Conservation (phyloP, 768 basidiomycete species). For the Podaxis sp. region DNA sequence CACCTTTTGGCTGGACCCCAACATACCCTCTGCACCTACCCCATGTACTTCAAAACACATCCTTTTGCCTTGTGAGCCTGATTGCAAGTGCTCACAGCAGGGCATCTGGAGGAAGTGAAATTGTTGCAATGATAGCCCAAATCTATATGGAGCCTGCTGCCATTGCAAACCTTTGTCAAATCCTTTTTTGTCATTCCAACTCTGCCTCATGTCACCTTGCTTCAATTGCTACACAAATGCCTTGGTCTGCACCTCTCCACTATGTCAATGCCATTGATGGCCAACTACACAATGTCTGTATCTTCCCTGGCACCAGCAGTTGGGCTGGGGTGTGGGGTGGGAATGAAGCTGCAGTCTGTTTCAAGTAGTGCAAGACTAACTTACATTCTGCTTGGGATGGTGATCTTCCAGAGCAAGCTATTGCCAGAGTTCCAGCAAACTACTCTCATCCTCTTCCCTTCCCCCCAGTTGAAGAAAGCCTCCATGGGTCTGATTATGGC, state of each 20-base stretch:
- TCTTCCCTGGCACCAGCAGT: too few species aligned
- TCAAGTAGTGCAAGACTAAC: conserved; percentile 59
- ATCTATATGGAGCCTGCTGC: conserved; percentile 81
- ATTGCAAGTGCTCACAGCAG: neutral
- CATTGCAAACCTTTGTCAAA: conserved; percentile 61
- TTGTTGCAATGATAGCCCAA: conserved; percentile 91
- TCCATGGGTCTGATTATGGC: too few species aligned
- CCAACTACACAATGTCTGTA: too few species aligned
- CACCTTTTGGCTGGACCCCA: too few species aligned
- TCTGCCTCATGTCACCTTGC: conserved; percentile 75
- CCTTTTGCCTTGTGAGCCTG: neutral
- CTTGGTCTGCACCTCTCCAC: too few species aligned
- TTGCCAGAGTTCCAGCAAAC: neutral
- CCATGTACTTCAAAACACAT: too few species aligned
- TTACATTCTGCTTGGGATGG: conserved; percentile 23
- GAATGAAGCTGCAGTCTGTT: conserved; percentile 73
- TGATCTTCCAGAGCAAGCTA: neutral
- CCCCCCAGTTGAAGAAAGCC: too few species aligned
- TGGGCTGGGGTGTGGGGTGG: conserved; percentile 54
- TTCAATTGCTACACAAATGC: conserved; percentile 24
- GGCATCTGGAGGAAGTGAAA: conserved; percentile 67
- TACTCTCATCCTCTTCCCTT: too few species aligned
- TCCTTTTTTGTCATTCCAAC: conserved; percentile 54
- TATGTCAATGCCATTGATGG: too few species aligned
- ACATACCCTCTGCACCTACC: too few species aligned